Base-by-base conservation (phyloP, 192 early-diverging fungal genomes). In the Coemansia sp. region DNA sequence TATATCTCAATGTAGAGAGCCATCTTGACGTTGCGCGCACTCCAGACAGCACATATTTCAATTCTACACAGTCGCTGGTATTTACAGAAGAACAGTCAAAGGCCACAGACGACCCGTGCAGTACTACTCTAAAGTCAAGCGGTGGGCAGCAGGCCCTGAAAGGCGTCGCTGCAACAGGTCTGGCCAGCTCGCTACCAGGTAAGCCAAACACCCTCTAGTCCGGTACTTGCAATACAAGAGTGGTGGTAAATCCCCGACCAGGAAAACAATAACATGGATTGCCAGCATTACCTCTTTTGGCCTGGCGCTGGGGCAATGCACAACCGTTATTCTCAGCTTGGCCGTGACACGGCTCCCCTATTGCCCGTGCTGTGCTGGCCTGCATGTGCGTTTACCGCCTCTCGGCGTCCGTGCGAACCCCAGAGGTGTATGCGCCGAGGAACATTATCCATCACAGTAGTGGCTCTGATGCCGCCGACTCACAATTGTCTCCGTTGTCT, bases 181-280 rank as follows among this genome's bases (percentile, higher is more conserved):
- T 27, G 11, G 16, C 29, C 4, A 54, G 14, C 10, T 27, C 9
- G 10, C 14, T 16, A 31, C 3, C 51, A 54, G 51, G 51, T 54
- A 54, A 54, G 51, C 29, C n/a, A 14, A 19, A 6, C 42, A 9
- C 42, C 10, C 8, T 14, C 42, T 45, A 4, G 42, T 14, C 14
- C 42, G 14, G 14, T n/a, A 16, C 51, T 14, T 6, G 27, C 10
- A 29, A 31, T 31, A 3, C 51, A 11, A 31, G 51, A 54, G 27
- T 54, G 51, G 50, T 53, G 21, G 51, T 14, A 54, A 54, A 54
- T 54, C 51, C 27, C 51, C 51, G 51, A 10, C 27, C 51, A 54
- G 27, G 27, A 54, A 54, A 54, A 54, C 51, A 31, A 54, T 13
- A 54, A 54, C 51, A 54, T 31, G 29, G 51, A 54, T 54, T 33